Evolutionary conservation across 2,329 filamentous ascomycete genomes (phyloP), one percentile per base, ranked within the genome.

Genomic region (Hymenoscyphus linearis): DNA sequence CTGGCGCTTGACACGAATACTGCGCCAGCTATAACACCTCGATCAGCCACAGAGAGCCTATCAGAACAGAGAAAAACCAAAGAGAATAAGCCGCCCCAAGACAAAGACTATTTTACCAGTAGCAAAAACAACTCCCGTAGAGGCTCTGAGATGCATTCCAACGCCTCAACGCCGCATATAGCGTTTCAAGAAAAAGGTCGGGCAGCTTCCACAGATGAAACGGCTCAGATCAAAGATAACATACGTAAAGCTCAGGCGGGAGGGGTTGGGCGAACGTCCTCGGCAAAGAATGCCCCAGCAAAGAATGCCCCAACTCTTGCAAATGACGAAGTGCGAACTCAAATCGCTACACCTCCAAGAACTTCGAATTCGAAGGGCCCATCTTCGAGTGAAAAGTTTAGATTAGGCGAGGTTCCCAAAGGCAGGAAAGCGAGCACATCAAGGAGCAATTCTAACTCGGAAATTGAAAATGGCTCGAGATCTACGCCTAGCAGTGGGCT

Each of bases 161-260:
- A 79, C 60, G 73, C 77, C 62, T 83, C 86, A 2, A 92, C 90
- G 16, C 91, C 92, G n/a, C 92, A 96, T 70, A 96, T 96, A 69
- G 89, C 91, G 25, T 96, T 92, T 72, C 91, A 96, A 73, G 91
- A 96, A 70, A 95, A 93, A 74, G 85, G 85, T 1, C 84, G 89
- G 52, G 81, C 85, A 63, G 76, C 81, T 4, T 86, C 86, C 0
- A 84, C 85, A 2, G 84, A 87, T 34, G 82, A 81, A 40, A 77
- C 80, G 1, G 78, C 82, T 54, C 69, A 74, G 76, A 55, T 76
- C 78, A 61, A 75, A 72, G 64, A 81, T 75, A 68, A 82, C 76
- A 73, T 75, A 76, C 52, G 83, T 76, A 71, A 67, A 56, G 69
- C 71, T 18, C 66, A 67, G 52, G 60, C 68, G 47, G 67, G 69